Conservation (phyloP, 2,329 filamentous ascomycete genomes). For the Fusarium longipes region DNA sequence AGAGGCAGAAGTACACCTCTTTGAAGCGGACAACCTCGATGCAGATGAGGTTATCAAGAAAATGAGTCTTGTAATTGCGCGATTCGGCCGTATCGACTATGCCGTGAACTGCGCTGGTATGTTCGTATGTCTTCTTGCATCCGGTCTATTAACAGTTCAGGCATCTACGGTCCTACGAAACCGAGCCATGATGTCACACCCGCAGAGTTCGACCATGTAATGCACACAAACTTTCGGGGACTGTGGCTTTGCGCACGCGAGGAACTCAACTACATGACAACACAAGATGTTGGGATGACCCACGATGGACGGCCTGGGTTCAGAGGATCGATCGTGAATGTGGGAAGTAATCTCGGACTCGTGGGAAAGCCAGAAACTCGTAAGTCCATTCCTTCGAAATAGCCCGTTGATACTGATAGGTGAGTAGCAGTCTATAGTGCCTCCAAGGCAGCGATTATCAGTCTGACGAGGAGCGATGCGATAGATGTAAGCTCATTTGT, state of each 20-base stretch:
- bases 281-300: constrained; percentile 54
- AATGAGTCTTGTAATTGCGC: constrained; percentile 48
- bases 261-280: constrained; percentile 57
- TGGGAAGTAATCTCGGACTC: constrained; percentile 57
- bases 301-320: constrained; percentile 56
- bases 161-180: constrained; percentile 54
- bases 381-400: constrained; percentile 38
- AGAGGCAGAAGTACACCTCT: constrained; percentile 34
- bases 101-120: constrained; percentile 58
- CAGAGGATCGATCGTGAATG: constrained; percentile 58
- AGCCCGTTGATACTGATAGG: not conserved
- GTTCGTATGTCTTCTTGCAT: not conserved
- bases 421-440: constrained; percentile 55
- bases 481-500: constrained; percentile 51
- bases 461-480: constrained; percentile 60
- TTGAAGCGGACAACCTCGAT: constrained; percentile 51
- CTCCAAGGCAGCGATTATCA: constrained; percentile 57
- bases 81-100: constrained; percentile 58
- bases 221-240: constrained; percentile 57
- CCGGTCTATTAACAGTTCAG: constrained; percentile 20
- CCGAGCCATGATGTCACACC: constrained; percentile 51
- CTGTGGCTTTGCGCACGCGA: constrained; percentile 58
- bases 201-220: constrained; percentile 57
- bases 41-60: constrained; percentile 50
- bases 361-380: constrained; percentile 56